phyloP scores from a whole-genome alignment of 1,139 yeast species.

The Candida frijolesensis region DNA sequence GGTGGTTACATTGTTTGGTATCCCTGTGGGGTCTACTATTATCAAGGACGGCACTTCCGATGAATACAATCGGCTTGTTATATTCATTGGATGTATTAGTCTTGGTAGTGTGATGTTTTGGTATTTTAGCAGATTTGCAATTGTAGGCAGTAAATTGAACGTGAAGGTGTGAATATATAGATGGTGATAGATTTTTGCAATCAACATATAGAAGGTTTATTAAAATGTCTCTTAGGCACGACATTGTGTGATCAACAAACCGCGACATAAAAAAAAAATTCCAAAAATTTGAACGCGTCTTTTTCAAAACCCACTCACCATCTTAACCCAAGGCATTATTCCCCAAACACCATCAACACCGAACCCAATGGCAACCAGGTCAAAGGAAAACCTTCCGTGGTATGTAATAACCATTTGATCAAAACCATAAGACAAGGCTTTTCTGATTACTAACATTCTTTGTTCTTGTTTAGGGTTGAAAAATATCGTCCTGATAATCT shows the following conservation, averaged over 20 bases:
- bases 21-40: constrained; percentile 45
- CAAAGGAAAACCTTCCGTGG: constrained; percentile 42
- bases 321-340: neutral
- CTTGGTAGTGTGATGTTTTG: constrained; percentile 32
- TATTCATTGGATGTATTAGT: constrained; percentile 37
- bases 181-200: neutral
- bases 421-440: neutral
- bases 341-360: neutral
- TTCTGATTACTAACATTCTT: constrained; percentile 22
- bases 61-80: constrained; percentile 36
- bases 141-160: constrained; percentile 35
- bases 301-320: constrained; percentile 2
- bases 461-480: constrained; percentile 65
- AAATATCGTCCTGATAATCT: constrained; percentile 87
- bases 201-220: neutral
- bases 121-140: constrained; percentile 31
- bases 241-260: no score
- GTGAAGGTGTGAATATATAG: constrained; percentile 26
- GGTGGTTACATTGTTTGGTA: constrained; percentile 42
- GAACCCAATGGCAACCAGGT: constrained; percentile 11
- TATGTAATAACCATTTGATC: constrained; percentile 23
- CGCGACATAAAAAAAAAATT: no score
- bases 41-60: constrained; percentile 34
- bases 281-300: no score
- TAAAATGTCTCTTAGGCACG: no score